Evolutionary conservation across 129 eudicot species (phyloP).

Genomic region (Smallanthus sonchifolius): DNA sequence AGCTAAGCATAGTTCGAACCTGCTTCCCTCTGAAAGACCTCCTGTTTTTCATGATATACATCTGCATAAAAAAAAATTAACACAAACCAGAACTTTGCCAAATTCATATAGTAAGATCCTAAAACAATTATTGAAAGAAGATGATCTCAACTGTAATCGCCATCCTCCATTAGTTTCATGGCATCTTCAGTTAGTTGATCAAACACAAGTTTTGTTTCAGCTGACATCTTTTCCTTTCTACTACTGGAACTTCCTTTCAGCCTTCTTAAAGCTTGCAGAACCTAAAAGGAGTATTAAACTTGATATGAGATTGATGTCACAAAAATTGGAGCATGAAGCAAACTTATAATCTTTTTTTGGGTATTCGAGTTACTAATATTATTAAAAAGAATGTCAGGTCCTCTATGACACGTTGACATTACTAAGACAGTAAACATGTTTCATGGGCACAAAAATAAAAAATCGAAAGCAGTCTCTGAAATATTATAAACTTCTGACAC

Average conservation of each 20-base stretch:
- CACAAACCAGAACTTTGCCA: constrained; percentile 1
- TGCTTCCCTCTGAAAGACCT: constrained; percentile 90
- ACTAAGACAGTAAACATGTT: neutral
- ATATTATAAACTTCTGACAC: neutral
- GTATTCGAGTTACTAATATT: neutral
- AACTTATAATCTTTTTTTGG: neutral
- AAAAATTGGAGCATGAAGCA: neutral
- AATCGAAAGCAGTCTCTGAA: neutral
- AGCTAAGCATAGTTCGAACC: constrained; percentile 38
- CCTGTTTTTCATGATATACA: constrained; percentile 86
- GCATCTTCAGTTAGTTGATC: constrained; percentile 98
- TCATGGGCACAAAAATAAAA: neutral
- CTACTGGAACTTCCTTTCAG: constrained; percentile 70
- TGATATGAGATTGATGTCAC: constrained; percentile 12
- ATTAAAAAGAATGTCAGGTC: neutral
- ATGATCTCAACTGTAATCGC: constrained; percentile 74
- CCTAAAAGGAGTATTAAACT: constrained; percentile 36
- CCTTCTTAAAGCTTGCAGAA: constrained; percentile 84
- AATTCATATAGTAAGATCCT: neutral
- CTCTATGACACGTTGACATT: constrained; percentile 4
- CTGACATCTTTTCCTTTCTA: constrained; percentile 87
- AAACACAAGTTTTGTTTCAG: constrained; percentile 67
- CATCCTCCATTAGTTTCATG: constrained; percentile 83
- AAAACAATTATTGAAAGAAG: constrained; percentile 5
- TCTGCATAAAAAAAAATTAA: constrained; percentile 39